These are phyloP conservation scores for Penicillium bialowiezense DNA, from an alignment of 495 filamentous ascomycete species.

Conservation along the genomic window DNA sequence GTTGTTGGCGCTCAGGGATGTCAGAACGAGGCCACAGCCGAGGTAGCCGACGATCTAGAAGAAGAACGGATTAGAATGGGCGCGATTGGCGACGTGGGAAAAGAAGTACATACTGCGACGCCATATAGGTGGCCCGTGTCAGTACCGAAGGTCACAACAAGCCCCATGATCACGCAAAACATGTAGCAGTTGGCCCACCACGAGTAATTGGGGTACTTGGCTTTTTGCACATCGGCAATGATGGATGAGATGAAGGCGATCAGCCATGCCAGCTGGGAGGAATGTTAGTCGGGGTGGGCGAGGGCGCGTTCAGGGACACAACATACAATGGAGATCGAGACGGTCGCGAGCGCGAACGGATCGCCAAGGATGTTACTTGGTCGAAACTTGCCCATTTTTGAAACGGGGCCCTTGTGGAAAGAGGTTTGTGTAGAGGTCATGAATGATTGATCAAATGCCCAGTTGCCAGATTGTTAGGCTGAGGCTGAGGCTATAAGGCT, in stretches of 20 bases:
- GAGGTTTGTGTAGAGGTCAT: neutral
- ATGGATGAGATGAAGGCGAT: constrained; percentile 86
- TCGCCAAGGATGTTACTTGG: constrained; percentile 90
- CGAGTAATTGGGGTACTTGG: constrained; percentile 71
- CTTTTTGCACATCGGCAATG: constrained; percentile 59
- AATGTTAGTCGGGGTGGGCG: neutral
- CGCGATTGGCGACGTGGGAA: constrained; percentile 11
- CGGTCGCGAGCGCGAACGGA: constrained; percentile 91
- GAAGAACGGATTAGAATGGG: too few species aligned
- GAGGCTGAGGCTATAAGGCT: too few species aligned
- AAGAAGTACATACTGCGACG: constrained; percentile 66
- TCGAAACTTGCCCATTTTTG: constrained; percentile 59
- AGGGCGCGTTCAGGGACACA: neutral
- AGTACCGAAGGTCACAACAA: constrained; percentile 76
- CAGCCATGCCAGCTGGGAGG: constrained; percentile 80
- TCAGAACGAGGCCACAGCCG: constrained; percentile 75
- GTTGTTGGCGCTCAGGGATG: constrained; percentile 77
- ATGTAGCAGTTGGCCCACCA: constrained; percentile 91
- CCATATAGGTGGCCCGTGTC: constrained; percentile 83
- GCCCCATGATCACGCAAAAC: constrained; percentile 74
- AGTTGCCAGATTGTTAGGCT: too few species aligned
- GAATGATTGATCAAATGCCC: neutral
- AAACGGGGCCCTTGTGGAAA: constrained; percentile 1
- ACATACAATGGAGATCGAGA: constrained; percentile 87
- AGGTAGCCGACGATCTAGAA: constrained; percentile 78